Base-by-base conservation (phyloP, 768 basidiomycete genomes). In the Lentinula sp. region DNA sequence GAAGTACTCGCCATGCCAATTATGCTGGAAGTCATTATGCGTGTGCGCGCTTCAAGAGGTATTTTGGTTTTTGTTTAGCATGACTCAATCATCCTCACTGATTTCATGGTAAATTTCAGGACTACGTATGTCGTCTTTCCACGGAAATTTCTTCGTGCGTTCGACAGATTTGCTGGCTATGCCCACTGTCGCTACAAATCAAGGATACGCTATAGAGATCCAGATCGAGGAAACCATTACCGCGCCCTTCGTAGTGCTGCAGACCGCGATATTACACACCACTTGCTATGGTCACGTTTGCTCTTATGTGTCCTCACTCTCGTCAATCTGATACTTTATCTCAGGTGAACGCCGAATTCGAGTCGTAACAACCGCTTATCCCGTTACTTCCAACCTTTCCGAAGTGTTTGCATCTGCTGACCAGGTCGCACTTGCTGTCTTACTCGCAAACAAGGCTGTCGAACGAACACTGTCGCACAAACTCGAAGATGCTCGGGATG, bases 121-220 rank as follows among this genome's bases (percentile, higher is more conserved):
- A 63, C 77, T 98, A 49, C 89, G 95, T 54, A 93, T 98, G 94
- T 88, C 95, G 6, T 91, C 93, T 0, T 98, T 96, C 90, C 94
- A 98, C 67, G 96, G 96, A 63, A 98, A 98, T 78, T 97, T 98
- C 80, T 98, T 98, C 70, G 93, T 97, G 60, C 88, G 96, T 57
- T 97, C 95, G 23, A 98, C 96, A 21, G 96, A 98, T 74, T 83
- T 98, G 4, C 83, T 98, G 39, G 93, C 96, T 3, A 91, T 98
- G 83, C 95, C 96, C 2, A 89, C 94, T 7, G 95, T 98, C n/a
- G 94, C 96, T 15, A 86, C 91, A 67, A 95, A 98, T 68, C 92
- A 97, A 71, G 94, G 91, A 16, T 98, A 98, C 71, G 89, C 89
- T 10, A 95, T 98, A 68, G 96, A 98, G 71, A 80, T 98, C 10